Percentiles rank a stretch among this genome's conserved stretches.
Evolutionary conservation across 2,329 filamentous ascomycete genomes (phyloP).

Genomic region (Colletotrichum caudatum): DNA sequence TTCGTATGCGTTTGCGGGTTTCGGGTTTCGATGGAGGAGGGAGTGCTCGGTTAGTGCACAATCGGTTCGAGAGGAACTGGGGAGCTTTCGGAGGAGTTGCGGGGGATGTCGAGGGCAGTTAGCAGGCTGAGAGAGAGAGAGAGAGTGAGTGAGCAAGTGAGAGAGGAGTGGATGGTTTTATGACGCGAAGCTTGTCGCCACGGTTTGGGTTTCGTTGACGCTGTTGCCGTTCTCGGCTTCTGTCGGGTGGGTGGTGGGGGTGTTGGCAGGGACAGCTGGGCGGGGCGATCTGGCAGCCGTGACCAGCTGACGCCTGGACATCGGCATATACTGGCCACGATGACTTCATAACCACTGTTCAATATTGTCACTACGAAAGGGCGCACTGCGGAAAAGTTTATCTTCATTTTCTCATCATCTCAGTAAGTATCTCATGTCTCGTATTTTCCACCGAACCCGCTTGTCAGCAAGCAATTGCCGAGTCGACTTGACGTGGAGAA

Average conservation of each 20-base stretch:
- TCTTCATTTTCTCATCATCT: neutral
- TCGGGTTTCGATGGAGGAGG: neutral
- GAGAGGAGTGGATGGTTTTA: neutral
- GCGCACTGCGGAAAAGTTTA: neutral
- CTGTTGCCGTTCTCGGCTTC: slow-evolving; percentile 14
- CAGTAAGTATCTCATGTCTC: accelerated
- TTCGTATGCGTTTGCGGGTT: neutral
- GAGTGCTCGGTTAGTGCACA: neutral
- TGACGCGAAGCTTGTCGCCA: slow-evolving; percentile 1
- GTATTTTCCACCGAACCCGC: too few relatives aligned
- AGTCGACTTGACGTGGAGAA: slow-evolving; percentile 48
- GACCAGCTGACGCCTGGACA: neutral
- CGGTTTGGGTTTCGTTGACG: slow-evolving; percentile 17
- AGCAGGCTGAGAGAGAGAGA: neutral
- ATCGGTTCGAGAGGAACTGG: neutral
- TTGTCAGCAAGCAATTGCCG: neutral
- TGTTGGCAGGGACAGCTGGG: neutral
- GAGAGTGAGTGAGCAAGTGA: too few relatives aligned
- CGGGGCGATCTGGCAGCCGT: neutral
- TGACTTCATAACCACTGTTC: neutral
- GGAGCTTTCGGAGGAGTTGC: neutral
- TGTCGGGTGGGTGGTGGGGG: slow-evolving; percentile 13
- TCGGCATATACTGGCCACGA: neutral
- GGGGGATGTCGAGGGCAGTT: neutral
- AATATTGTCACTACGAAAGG: neutral